Base-by-base conservation (phyloP, 805 yeast species). In the Kodamaea sagamina region DNA sequence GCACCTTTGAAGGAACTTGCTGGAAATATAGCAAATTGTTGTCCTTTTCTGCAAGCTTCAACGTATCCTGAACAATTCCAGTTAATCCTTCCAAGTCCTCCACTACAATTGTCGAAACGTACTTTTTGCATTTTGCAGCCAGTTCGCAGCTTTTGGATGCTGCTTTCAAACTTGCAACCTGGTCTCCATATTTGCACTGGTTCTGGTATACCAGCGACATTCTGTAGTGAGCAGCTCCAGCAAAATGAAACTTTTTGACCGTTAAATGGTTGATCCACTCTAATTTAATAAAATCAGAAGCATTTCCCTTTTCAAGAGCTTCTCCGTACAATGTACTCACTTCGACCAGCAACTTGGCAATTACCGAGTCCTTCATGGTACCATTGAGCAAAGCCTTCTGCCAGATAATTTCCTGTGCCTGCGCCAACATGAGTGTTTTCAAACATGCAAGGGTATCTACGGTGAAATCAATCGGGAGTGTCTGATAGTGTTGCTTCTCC, bases 321-420 rank as follows among this genome's bases (percentile, higher is more conserved):
- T 61, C 51, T 2, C 59, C 54, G 53, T 89, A 90, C 43, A 67
- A 79, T 2, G 72, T 72, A 0, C 86, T 68, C 0, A 81, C 83
- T 53, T 83, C 88, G 4, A 69, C 61, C 0, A 96, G 77, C 35
- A 90, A 62, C 51, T 80, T 78, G 0, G 93, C 74, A 2, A 89
- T 63, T 3, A 81, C 66, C 0, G 83, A 66, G 54, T 85, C 81
- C 52, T 81, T 84, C 53, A 78, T 55, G 9, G 69, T 65, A 12
- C 63, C 59, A 28, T 64, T 59, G 0, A 71, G 61, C 3, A 67
- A 41, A 0, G 96, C 89, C 53, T 82, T 82, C 37, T 77, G 80
- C 96, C 97, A 89, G 39, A 84, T 79, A 9, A 80, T 74, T 56
- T 90, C 97, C 61, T 89, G 96, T 0, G 96, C 93, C 54, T 88